A percentile compares a stretch with the other conserved stretches of the same genome.
These are phyloP conservation scores for Alternaria brassicicola DNA, from an alignment of 2,329 filamentous ascomycete species.

Conservation along the genomic window DNA sequence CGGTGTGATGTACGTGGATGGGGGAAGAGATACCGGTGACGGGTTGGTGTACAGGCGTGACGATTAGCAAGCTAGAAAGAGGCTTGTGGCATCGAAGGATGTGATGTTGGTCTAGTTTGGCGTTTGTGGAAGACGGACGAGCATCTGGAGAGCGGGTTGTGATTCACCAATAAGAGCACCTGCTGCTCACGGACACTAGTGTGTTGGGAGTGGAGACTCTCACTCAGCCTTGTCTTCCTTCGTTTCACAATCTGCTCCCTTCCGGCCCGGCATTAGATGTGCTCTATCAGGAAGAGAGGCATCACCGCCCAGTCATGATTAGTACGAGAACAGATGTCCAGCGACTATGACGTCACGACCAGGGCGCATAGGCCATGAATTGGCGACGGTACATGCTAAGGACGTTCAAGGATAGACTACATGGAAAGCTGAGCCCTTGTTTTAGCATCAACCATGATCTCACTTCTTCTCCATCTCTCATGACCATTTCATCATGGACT, in stretches of 20 bases:
- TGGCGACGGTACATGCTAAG: not conserved
- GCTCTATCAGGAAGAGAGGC: not conserved
- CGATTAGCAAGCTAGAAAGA: not conserved
- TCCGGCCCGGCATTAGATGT: not conserved
- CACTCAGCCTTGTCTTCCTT: slow-evolving; percentile 1
- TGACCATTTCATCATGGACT: not conserved
- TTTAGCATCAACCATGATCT: too few relatives aligned
- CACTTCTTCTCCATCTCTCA: not conserved
- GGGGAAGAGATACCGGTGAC: not conserved
- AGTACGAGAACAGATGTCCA: not conserved
- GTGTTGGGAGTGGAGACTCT: not conserved
- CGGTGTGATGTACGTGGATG: not conserved
- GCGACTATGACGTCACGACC: not conserved
- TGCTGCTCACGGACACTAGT: not conserved
- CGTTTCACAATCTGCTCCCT: not conserved
- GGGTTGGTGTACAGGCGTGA: not conserved
- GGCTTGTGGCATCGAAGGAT: slow-evolving; percentile 2
- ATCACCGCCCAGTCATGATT: not conserved
- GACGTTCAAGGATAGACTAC: not conserved
- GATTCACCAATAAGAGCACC: not conserved
- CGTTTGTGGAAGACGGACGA: not conserved
- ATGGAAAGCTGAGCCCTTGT: too few relatives aligned
- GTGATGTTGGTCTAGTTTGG: not conserved
- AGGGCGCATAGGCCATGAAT: not conserved
- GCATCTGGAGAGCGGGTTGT: not conserved